phyloP scores from a whole-genome alignment of 164 flowering plant species.

The Berberis thunbergii region DNA sequence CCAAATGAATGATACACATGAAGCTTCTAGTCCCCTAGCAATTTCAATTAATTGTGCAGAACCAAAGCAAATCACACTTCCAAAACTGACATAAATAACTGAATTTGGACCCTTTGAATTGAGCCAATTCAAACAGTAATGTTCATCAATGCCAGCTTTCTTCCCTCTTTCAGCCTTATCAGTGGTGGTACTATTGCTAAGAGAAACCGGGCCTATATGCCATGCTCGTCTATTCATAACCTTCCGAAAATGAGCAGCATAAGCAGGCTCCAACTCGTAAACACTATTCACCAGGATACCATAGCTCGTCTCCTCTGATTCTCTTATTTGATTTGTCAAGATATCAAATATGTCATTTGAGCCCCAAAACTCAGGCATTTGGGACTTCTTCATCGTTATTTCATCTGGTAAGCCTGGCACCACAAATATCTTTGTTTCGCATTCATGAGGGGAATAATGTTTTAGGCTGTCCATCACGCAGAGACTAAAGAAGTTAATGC shows the following conservation, averaged over 20 bases:
- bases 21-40: constrained; percentile 10
- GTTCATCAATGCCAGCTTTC: constrained; percentile 15
- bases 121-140: constrained; percentile 31
- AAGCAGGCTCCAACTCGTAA: constrained; percentile 36
- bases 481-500: background rate
- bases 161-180: constrained; percentile 22
- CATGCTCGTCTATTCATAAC: constrained; percentile 17
- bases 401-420: background rate
- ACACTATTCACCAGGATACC: constrained; percentile 38
- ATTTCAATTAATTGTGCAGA: constrained; percentile 5
- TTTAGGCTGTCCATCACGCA: background rate
- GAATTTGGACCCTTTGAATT: constrained; percentile 22
- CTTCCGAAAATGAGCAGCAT: constrained; percentile 15
- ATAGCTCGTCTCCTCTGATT: constrained; percentile 15
- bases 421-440: background rate
- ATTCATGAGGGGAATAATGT: background rate
- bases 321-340: background rate
- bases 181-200: constrained; percentile 5
- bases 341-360: background rate
- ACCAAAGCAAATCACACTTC: constrained; percentile 2
- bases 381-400: background rate
- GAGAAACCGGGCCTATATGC: constrained; percentile 29
- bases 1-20: constrained; percentile 1
- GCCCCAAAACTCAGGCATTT: background rate
- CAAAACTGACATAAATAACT: constrained; percentile 24